Base-by-base conservation (phyloP, 2,329 filamentous ascomycete genomes). In the Leptographium procerum region DNA sequence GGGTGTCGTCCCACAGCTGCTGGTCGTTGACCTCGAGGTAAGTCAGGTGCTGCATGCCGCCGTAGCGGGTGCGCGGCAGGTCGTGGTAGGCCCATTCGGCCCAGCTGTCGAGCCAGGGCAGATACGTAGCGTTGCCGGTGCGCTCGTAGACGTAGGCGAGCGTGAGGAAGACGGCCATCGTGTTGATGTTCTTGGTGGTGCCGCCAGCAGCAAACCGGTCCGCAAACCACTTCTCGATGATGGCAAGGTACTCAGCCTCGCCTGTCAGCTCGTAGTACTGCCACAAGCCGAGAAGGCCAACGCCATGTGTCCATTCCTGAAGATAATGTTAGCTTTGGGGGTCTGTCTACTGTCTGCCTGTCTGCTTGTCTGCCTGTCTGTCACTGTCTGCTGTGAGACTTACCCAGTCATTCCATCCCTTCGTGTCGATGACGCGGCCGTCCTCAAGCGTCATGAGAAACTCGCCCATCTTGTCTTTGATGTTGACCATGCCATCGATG, bases 121-220 rank as follows among this genome's bases (percentile, higher is more conserved):
- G 73, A 67, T 89, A 91, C 0, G 80, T 83, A 62, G 78, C 75
- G 66, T 89, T 85, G 10, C 78, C 73, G 0, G 85, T 89, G 68
- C 85, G 82, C 70, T 91, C 88, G 66, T 91, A 91, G n/a, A 91
- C 77, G 66, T 84, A 84, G 0, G 88, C 87, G 1, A 91, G 77
- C 0, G 88, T 89, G 24, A 91, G 73, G 69, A 91, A 88, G 0
- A 84, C 84, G 14, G 86, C 84, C 87, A 91, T 90, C 19, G 88
- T 91, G 74, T 90, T 91, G 77, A 90, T 90, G 70, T 91, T 91
- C 69, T 91, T 91, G 45, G 86, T 89, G 4, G 88, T 91, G 65
- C 80, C 84, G 24, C 86, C 86, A 58, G 84, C 83, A 1, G 77
- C 78, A 61, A 90, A 85, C 10, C 88, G 83, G 53, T 78, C 79